phyloP scores from a whole-genome alignment of 108 stramenopile genomes.

The Cylindrotheca fusiformis region DNA sequence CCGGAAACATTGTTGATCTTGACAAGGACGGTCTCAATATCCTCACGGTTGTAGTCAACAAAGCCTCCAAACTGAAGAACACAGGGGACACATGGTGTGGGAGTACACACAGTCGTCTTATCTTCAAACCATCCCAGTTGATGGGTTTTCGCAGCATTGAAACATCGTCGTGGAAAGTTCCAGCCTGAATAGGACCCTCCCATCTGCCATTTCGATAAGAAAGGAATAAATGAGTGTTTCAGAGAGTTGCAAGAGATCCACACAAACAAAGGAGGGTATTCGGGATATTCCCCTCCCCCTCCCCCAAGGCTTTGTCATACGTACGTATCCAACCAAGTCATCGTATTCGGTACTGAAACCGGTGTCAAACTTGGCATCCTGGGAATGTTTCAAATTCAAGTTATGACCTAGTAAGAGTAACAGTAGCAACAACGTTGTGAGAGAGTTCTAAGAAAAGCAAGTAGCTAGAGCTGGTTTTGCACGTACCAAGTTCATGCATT shows the following conservation, averaged over 20 bases:
- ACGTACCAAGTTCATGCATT: slow-evolving; percentile 18
- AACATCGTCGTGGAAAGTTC: slow-evolving; percentile 47
- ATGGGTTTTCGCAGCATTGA: slow-evolving; percentile 54
- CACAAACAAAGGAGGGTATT: not conserved
- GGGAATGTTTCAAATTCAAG: slow-evolving; percentile 44
- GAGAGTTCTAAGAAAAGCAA: no score
- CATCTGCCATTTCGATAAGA: slow-evolving; percentile 17
- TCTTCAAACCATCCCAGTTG: slow-evolving; percentile 50
- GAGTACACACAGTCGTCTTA: not conserved
- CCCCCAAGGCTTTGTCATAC: not conserved
- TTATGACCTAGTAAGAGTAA: no score
- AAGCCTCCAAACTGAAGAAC: not conserved
- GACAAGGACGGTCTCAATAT: not conserved
- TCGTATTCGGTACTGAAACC: not conserved
- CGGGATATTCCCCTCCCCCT: no score
- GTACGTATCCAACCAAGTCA: not conserved
- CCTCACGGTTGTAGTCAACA: not conserved
- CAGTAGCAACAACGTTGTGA: no score
- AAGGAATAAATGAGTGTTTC: not conserved
- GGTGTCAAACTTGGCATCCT: slow-evolving; percentile 11
- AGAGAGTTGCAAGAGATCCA: not conserved
- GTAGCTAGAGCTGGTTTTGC: no score
- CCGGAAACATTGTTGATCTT: not conserved
- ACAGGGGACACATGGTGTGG: not conserved
- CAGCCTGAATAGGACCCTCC: slow-evolving; percentile 31